Evolutionary conservation across 202 grass and related monocot genomes (phyloP), one percentile per base, ranked within the genome.

Genomic region (Sporobolus alterniflorus): DNA sequence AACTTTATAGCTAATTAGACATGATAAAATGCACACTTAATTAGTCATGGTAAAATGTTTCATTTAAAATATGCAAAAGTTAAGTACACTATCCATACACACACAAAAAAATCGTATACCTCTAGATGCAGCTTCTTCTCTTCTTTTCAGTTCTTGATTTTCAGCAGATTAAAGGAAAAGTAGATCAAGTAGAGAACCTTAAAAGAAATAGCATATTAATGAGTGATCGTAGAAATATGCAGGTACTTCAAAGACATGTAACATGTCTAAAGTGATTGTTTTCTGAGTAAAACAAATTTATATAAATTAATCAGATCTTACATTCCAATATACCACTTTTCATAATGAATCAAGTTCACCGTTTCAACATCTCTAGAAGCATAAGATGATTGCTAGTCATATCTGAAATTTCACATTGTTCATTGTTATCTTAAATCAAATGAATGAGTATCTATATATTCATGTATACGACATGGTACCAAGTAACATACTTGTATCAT

Each of bases 91-190:
- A 26, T 43, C 54, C 9, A 59, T 40, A 51, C 36, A 57, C n/a
- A n/a, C n/a, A n/a, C n/a, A 9, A 79, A 62, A 59, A 64, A 32
- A 47, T 67, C 42, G 9, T 77, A 66, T 92, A 99, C 96, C 96
- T 90, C 91, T 86, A 44, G 87, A 81, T 67, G 91, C 89, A 80
- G 96, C 93, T 80, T 96, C 96, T 90, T 99, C 96, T 81, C 83
- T 94, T 83, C 87, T 92, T 94, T 90, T 96, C 55, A 99, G 36
- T 78, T 91, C 90, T 93, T 98, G 67, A 48, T 26, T 64, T 18
- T 49, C 71, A 93, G 15, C 34, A 26, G 61, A 69, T 26, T 20
- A 64, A 65, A 49, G 16, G 81, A 21, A 62, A 62, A 64, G 65
- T 73, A 63, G 43, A 75, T 79, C 73, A 90, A 54, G 18, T 64